Conservation (phyloP, 805 yeast species). For the Starmerella riodocensis region DNA sequence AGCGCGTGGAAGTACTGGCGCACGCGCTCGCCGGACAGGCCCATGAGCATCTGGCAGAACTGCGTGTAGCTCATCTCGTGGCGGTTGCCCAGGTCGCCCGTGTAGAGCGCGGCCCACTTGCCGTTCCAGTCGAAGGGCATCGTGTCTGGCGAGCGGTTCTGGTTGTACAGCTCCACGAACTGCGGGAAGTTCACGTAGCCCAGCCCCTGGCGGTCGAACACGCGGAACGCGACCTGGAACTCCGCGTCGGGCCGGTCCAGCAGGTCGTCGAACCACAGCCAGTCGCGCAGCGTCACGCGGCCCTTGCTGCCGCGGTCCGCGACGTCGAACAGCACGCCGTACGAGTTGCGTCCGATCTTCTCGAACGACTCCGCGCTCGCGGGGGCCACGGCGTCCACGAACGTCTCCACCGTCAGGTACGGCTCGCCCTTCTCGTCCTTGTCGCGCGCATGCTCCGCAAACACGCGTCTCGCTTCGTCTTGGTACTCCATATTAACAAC, state of each 20-base stretch:
- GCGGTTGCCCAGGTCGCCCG: constrained; percentile 29
- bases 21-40: constrained; percentile 36
- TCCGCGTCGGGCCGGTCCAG: constrained; percentile 45
- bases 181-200: constrained; percentile 31
- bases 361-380: constrained; percentile 34
- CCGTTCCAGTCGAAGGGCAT: constrained; percentile 35
- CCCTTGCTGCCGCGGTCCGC: constrained; percentile 68
- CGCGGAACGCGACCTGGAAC: constrained; percentile 36
- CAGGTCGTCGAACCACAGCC: constrained; percentile 53
- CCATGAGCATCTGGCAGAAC: constrained; percentile 35
- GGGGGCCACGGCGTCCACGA: constrained; percentile 34
- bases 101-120: constrained; percentile 32
- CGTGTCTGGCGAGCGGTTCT: constrained; percentile 26
- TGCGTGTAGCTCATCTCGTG: constrained; percentile 31
- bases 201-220: constrained; percentile 31
- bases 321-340: constrained; percentile 62
- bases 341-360: constrained; percentile 43
- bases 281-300: constrained; percentile 52
- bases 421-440: constrained; percentile 23
- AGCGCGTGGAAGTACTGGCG: constrained; percentile 33
- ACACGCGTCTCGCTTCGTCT: constrained; percentile 6
- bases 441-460: constrained; percentile 9
- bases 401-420: constrained; percentile 32
- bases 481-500: not conserved
- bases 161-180: constrained; percentile 30